These are phyloP conservation scores for Fallopia convolvulus DNA, from an alignment of 148 eudicot genomes.

Conservation along the genomic window DNA sequence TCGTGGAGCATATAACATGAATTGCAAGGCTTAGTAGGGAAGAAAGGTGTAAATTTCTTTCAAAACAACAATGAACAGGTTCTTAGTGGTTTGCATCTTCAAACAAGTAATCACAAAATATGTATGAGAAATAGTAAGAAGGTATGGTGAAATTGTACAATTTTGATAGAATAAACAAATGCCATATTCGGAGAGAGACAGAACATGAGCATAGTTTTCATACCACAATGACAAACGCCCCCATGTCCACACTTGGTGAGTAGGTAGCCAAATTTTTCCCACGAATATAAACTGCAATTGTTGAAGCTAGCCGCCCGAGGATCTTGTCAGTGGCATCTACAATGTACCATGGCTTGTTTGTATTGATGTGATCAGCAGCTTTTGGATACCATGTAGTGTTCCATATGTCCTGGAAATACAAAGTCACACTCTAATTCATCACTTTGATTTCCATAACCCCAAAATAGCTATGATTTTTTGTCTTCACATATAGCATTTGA, in stretches of 20 bases:
- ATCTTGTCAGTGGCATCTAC: constrained; percentile 92
- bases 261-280: constrained; percentile 85
- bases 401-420: constrained; percentile 67
- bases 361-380: constrained; percentile 76
- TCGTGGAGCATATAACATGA: not conserved
- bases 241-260: constrained; percentile 99
- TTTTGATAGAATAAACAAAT: not conserved
- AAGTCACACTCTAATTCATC: not conserved
- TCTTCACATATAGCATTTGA: not conserved
- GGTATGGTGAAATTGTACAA: not conserved
- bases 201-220: constrained; percentile 14
- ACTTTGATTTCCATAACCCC: not conserved
- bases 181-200: not conserved
- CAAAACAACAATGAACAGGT: not conserved
- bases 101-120: not conserved
- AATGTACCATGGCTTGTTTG: constrained; percentile 77
- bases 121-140: not conserved
- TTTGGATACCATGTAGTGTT: constrained; percentile 94
- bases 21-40: not conserved
- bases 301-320: constrained; percentile 86
- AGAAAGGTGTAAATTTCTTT: not conserved
- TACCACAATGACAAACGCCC: constrained; percentile 97
- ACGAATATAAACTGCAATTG: constrained; percentile 74
- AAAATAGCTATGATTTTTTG: not conserved
- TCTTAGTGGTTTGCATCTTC: not conserved